Evolutionary conservation across 768 basidiomycete genomes (phyloP), one percentile per base, ranked within the genome.

Genomic region (Auriculariales sp.): DNA sequence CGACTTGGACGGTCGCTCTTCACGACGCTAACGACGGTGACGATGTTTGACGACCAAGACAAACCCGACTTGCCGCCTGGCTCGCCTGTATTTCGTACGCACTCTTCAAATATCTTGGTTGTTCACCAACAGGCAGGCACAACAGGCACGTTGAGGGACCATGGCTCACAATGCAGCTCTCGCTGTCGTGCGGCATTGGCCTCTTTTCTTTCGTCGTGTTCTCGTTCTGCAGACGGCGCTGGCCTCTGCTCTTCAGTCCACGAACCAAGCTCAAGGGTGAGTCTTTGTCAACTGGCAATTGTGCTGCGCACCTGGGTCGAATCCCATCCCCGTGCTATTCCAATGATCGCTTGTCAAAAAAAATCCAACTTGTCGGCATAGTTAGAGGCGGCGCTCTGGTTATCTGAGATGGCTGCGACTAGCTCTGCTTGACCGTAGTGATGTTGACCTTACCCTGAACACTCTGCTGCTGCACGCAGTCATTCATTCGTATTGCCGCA

Each of bases 141-240:
- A 10, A 35, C 88, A 85, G 71, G 55, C 85, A 75, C 60, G 91
- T 86, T 62, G 81, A 87, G 59, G 93, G 94, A 0, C 91, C 92
- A 29, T 98, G 95, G 95, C 85, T 99, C 64, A 79, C 79, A 19
- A 95, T 93, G 1, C 94, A 98, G 63, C 68, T 94, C 15, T 64
- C 73, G 2, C 77, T 98, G 28, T 86, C 94, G 3, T 68, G 75
- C 11, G 64, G 73, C 15, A 79, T 99, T 51, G 94, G 95, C 2
- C 34, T 91, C 1, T 63, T 71, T 3, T 85, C 87, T 0, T 91
- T 97, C 66, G 59, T 95, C 14, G 59, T 89, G 3, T 99, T 99
- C 67, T 94, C 85, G 3, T 88, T 90, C 59, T 81, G 81, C 56
- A 71, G 95, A 9, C 86, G 81, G 4, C 71, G 87, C 59, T 94